Conservation (phyloP, 768 basidiomycete genomes). For the Phylloporus arenicola region DNA sequence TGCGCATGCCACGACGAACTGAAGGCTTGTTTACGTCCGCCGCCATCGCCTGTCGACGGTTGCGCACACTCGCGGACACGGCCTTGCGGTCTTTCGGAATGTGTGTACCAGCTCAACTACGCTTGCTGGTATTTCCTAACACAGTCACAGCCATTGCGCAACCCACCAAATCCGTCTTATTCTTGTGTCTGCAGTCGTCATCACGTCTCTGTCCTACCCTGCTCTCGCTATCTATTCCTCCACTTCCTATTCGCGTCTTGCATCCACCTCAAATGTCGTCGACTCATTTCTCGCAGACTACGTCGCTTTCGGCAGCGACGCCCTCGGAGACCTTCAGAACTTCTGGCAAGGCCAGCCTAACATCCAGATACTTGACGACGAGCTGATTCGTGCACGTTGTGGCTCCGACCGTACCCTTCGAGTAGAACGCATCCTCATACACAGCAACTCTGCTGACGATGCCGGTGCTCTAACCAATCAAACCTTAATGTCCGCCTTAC, state of each 20-base stretch:
- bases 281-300: slow-evolving; percentile 55
- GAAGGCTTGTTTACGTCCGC: slow-evolving; percentile 14
- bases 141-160: slow-evolving; percentile 66
- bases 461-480: slow-evolving; percentile 54
- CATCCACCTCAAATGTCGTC: slow-evolving; percentile 52
- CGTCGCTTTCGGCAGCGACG: slow-evolving; percentile 46
- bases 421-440: slow-evolving; percentile 71
- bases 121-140: slow-evolving; percentile 2
- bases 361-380: slow-evolving; percentile 63
- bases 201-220: slow-evolving; percentile 87
- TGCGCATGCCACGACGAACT: slow-evolving; percentile 22
- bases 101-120: slow-evolving; percentile 42
- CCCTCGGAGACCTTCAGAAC: slow-evolving; percentile 60
- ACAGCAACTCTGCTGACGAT: slow-evolving; percentile 39
- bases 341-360: slow-evolving; percentile 65
- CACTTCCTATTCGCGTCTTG: slow-evolving; percentile 54
- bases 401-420: slow-evolving; percentile 64
- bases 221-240: slow-evolving; percentile 80
- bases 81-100: slow-evolving; percentile 75
- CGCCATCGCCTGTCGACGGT: slow-evolving; percentile 26
- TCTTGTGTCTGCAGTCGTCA: slow-evolving; percentile 81
- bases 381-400: slow-evolving; percentile 67
- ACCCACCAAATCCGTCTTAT: slow-evolving; percentile 88
- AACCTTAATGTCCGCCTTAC: slow-evolving; percentile 58
- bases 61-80: slow-evolving; percentile 37